phyloP scores from a whole-genome alignment of 495 filamentous ascomycete genomes.

The Daldinia childiae region DNA sequence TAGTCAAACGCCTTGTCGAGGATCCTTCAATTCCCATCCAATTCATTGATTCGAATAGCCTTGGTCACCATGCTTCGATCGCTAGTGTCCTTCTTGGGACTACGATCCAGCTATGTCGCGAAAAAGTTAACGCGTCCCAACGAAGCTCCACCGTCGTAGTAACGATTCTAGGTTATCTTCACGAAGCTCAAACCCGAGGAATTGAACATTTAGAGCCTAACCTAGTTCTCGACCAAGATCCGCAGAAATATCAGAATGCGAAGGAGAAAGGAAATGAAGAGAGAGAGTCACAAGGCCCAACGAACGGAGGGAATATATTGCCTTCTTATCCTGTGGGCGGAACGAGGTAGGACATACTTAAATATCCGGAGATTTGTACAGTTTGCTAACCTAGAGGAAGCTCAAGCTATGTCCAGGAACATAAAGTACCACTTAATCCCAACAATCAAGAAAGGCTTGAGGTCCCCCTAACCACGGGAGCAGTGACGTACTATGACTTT shows the following conservation, averaged over 20 bases:
- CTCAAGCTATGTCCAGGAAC: background rate
- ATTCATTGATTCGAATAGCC: background rate
- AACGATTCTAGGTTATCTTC: background rate
- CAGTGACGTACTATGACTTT: background rate
- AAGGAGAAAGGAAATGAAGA: background rate
- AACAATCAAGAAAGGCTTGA: background rate
- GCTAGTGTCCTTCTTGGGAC: constrained; percentile 9
- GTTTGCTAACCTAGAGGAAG: background rate
- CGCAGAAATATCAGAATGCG: background rate
- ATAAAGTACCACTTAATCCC: background rate
- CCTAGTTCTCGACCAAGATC: background rate
- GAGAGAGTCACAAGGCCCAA: background rate
- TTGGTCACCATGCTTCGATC: constrained; percentile 7
- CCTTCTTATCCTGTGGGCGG: background rate
- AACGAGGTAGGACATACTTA: background rate
- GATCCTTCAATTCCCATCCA: background rate
- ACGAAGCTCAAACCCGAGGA: background rate
- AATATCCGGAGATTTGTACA: background rate
- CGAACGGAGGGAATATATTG: background rate
- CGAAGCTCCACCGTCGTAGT: background rate
- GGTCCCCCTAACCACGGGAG: background rate
- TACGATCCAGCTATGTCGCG: constrained; percentile 14
- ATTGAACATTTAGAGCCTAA: background rate
- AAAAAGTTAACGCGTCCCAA: background rate
- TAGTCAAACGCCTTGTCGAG: background rate